These are phyloP conservation scores for Trichoderma lentiforme DNA, from an alignment of 2,329 filamentous ascomycete genomes.

Conservation along the genomic window DNA sequence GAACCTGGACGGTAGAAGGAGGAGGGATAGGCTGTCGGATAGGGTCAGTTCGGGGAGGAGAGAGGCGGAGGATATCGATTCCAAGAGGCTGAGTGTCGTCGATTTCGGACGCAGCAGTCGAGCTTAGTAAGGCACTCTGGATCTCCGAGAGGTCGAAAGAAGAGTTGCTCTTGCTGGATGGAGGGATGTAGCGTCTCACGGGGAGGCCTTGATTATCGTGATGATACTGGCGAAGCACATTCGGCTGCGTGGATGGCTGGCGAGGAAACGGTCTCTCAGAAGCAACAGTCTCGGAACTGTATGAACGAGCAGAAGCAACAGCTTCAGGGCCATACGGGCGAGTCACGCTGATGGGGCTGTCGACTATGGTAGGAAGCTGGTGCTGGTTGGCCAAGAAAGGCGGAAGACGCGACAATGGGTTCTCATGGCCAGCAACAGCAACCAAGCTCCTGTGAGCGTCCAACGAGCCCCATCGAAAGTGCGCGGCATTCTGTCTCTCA, in stretches of 20 bases:
- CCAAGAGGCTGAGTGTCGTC: conserved; percentile 3
- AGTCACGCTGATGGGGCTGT: background rate
- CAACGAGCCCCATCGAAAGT: conserved; percentile 5
- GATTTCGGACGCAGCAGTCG: background rate
- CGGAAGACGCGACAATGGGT: background rate
- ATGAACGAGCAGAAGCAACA: background rate
- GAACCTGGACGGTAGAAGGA: background rate
- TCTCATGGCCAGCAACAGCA: background rate
- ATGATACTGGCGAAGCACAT: background rate
- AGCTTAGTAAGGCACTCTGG: background rate
- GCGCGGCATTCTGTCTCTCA: background rate
- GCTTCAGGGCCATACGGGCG: background rate
- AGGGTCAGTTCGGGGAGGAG: background rate
- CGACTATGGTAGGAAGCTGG: background rate
- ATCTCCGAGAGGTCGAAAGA: background rate
- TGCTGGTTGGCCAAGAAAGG: background rate
- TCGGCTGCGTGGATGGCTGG: background rate
- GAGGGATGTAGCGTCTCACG: background rate
- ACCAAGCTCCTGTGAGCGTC: background rate
- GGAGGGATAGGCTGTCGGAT: background rate
- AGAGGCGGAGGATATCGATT: conserved; percentile 7
- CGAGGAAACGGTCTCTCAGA: background rate
- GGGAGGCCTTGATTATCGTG: background rate
- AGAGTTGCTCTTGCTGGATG: background rate
- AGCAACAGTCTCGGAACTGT: background rate